Evolutionary conservation across 257 asterid genomes (phyloP), one percentile per base, ranked within the genome.

Genomic region (Henckelia pumila): DNA sequence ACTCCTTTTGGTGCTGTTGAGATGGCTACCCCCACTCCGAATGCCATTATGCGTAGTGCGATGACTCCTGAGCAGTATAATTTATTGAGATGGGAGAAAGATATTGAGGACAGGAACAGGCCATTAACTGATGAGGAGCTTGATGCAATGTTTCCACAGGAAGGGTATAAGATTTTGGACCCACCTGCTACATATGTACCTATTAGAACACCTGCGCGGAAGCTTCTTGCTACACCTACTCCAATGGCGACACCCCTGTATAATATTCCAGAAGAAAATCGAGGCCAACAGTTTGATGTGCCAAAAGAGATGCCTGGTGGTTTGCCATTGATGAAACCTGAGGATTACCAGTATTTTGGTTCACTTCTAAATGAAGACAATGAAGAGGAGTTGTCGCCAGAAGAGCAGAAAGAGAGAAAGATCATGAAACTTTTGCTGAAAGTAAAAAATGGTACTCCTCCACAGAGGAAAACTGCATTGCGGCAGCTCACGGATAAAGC

Each of bases 401-500:
- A 87, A 0, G 95, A 87, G 80, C 96, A 87, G 78, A 87, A 89
- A 64, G 97, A 91, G 79, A 79, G 96, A 30, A 91, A 91, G 83
- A 91, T 91, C 71, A 91, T 91, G 97, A 91, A 91, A 70, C 89
- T 91, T 35, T 69, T 91, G 80, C 88, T 91, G 37, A 91, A 91
- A 79, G 96, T 91, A 52, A 91, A 91, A 76, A 91, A 91, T 40
- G 97, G 97, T n/a, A 91, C 97, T 59, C 97, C 97, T 19, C 88
- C 97, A 0, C 97, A 91, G 84, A 84, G 97, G 75, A 91, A 91
- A 82, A 91, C 97, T 67, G 97, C 97, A 57, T 68, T 91, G 84
- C 82, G 97, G 61, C 97, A 91, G 79, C 88, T 91, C 63, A 91
- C 97, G 11, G 97, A 91, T 69, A 91, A 91, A 86, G 97, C 97